Evolutionary conservation across 2,329 filamentous ascomycete genomes (phyloP), one percentile per base, ranked within the genome.

Genomic region (Colletotrichum spinosum): DNA sequence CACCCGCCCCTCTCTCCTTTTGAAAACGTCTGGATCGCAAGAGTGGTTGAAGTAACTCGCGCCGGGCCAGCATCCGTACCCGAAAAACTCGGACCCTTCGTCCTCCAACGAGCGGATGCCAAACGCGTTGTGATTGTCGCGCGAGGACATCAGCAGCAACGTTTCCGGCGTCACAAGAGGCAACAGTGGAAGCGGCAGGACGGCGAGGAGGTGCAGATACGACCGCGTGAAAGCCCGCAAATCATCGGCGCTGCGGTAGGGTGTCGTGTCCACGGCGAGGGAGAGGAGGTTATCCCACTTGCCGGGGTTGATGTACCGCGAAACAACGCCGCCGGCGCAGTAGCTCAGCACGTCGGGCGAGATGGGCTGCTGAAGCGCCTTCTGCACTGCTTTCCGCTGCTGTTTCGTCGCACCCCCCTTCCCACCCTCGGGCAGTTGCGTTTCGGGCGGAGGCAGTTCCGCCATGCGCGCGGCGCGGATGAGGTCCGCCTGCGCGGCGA

Each of bases 41-140:
- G 63, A 67, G 8, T 67, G 63, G 39, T 67, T 67, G 52, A 64
- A 67, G 48, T 62, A 65, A 33, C 62, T 65, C 13, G 62, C 62
- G 3, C 50, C 46, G 39, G 62, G 62, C 62, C 62, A 65, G 13
- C 62, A 65, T 6, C 62, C 62, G 46, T 56, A 61, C 6, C 62
- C 62, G 42, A 65, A 65, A n/a, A 65, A 50, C 58, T 65, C 62
- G 35, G 62, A 65, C 12, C 62, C 62, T 6, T 65, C 62, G n/a
- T 65, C 62, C 41, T 65, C 62, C 34, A 65, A 42, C 7, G 62
- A 65, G 9, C 62, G 62, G 39, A 65, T 62, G 12, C 62, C 62
- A 25, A 65, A 65, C 6, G 62, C 46, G 10, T 65, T 65, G 33
- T 65, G 62, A 38, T 51, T 65, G 25, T 65, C 62, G 41, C 59